Evolutionary conservation across 1,284 basidiomycete genomes (phyloP), one percentile per base, ranked within the genome.

Genomic region (Ustilago esculenta): DNA sequence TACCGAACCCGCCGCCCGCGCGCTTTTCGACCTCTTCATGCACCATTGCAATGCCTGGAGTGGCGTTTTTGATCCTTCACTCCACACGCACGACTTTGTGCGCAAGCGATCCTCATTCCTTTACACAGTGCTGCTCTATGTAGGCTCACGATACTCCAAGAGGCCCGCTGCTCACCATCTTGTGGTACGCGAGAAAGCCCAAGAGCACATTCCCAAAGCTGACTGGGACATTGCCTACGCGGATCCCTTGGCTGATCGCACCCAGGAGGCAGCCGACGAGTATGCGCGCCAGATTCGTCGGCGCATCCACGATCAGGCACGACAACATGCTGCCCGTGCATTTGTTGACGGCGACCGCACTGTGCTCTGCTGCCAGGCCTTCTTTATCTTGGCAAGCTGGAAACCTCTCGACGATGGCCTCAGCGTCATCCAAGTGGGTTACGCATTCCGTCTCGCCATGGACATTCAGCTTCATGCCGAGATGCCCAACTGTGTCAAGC

Each of bases 281-380:
- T 65, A 65, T 20, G 67, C 67, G 9, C 44, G 39, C n/a, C 56
- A 60, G 18, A 43, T 70, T 11, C 61, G 67, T 17, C 44, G 44
- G 11, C 57, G 49, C 40, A 60, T 71, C 27, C 63, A 71, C 53
- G 47, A 52, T 15, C 41, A 44, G 41, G 68, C 60, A 8, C 57
- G 68, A 15, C 36, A 72, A 24, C 64, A 72, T 47, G 69, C 64
- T 12, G 59, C 69, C 5, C 44, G 58, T 12, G 69, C 69, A 4
- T 72, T 72, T 42, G 64, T 69, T 24, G 65, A 72, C 21, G 70
- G 65, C 21, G 70, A 72, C 33, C 65, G 65, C 17, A 65, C 65
- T 14, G 65, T 72, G 8, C 40, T 63, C n/a, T 58, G 58, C 36
- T 60, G 55, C 33, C 70, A 72, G 24, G 70, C 70, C 0, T 69